Evolutionary conservation across 2,329 filamentous ascomycete species (phyloP).

Genomic region (Chrysoporthe puriensis): DNA sequence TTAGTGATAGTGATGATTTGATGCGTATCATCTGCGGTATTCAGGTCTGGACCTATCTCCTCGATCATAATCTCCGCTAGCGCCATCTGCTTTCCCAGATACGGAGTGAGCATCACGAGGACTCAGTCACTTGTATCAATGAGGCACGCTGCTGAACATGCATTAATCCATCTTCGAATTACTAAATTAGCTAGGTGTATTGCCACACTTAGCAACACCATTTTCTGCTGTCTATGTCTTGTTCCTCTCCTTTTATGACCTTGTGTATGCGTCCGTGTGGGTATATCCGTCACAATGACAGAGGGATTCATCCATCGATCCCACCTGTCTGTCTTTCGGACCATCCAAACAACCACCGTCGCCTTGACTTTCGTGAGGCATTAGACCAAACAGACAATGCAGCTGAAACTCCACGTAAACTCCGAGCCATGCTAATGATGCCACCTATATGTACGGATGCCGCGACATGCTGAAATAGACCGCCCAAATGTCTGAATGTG

Average conservation of each 20-base stretch:
- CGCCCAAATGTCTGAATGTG: neutral
- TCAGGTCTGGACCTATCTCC: neutral
- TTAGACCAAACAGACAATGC: neutral
- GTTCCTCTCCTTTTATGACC: neutral
- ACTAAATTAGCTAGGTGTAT: neutral
- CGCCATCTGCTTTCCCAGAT: neutral
- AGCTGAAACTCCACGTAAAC: neutral
- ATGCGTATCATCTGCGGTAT: no score
- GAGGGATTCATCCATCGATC: neutral
- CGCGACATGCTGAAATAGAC: neutral
- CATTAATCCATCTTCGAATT: neutral
- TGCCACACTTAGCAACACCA: neutral
- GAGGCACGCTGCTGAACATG: neutral
- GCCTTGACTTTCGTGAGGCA: neutral
- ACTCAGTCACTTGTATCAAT: no score
- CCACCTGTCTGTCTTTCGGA: neutral
- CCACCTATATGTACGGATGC: neutral
- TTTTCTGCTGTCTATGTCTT: neutral
- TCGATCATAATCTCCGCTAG: neutral
- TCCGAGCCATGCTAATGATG: conserved; percentile 7
- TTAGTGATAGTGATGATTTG: no score
- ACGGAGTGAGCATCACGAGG: neutral
- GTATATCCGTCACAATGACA: conserved; percentile 1
- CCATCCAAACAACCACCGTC: neutral
- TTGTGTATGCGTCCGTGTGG: neutral